Percentiles rank a stretch among this genome's conserved stretches.
Evolutionary conservation across 2,329 filamentous ascomycete genomes (phyloP).

Genomic region (Pyrenophora seminiperda): DNA sequence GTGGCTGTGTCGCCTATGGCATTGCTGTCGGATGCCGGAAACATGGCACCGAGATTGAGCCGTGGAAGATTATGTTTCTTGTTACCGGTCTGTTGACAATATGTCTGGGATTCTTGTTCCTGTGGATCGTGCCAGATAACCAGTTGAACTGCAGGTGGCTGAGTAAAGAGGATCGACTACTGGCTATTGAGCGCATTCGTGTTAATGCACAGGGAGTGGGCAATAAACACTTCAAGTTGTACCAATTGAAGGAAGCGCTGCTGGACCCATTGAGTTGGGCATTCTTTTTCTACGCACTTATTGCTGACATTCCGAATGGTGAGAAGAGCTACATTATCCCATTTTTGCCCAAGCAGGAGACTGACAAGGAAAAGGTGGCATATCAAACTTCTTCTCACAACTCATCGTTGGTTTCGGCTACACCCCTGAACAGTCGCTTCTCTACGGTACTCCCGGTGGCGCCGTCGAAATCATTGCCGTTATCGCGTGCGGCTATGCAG

Average conservation of each 20-base stretch:
- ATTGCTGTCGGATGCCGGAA: slow-evolving; percentile 62
- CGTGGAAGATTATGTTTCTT: slow-evolving; percentile 67
- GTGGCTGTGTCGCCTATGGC: slow-evolving; percentile 66
- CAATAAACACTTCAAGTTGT: slow-evolving; percentile 69
- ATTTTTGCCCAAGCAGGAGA: not conserved
- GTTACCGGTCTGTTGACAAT: slow-evolving; percentile 53
- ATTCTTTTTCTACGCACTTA: slow-evolving; percentile 62
- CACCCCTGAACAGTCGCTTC: slow-evolving; percentile 64
- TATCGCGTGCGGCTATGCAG: slow-evolving; percentile 61
- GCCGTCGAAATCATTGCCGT: slow-evolving; percentile 67
- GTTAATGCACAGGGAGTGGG: slow-evolving; percentile 77
- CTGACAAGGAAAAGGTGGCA: slow-evolving; percentile 49
- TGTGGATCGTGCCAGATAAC: slow-evolving; percentile 61
- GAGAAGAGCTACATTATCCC: slow-evolving; percentile 1
- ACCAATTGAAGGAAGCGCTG: slow-evolving; percentile 67
- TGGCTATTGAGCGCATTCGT: slow-evolving; percentile 73
- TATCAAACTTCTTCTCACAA: slow-evolving; percentile 66
- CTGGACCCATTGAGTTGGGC: slow-evolving; percentile 65
- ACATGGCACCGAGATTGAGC: slow-evolving; percentile 62
- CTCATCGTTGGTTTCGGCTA: slow-evolving; percentile 69
- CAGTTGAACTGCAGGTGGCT: slow-evolving; percentile 67
- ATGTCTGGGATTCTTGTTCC: slow-evolving; percentile 50
- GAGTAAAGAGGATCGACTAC: slow-evolving; percentile 67
- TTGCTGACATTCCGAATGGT: slow-evolving; percentile 64
- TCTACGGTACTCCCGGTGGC: slow-evolving; percentile 69